A percentile compares a stretch with the other conserved stretches of the same genome.
phyloP scores from a whole-genome alignment of 2,329 filamentous ascomycete species.

The Incumbomyces lentus region DNA sequence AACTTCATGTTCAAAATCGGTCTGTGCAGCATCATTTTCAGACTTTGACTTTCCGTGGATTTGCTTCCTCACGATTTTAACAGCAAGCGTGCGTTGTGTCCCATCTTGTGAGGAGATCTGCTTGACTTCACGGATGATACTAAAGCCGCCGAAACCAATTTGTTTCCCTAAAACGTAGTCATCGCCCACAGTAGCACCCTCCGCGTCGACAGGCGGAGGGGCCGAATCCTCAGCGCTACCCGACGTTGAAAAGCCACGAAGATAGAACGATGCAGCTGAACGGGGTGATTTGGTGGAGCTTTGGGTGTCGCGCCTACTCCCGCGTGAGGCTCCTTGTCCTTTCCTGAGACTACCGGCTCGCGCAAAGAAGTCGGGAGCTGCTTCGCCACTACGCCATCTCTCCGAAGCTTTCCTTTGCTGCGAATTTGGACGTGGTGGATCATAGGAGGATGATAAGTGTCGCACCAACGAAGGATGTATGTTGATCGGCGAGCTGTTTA shows the following conservation, averaged over 20 bases:
- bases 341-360: constrained; percentile 19
- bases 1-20: constrained; percentile 59
- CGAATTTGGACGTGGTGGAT: constrained; percentile 12
- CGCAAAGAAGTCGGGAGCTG: constrained; percentile 24
- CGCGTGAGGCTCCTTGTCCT: constrained; percentile 11
- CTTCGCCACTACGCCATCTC: constrained; percentile 22
- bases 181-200: constrained; percentile 56
- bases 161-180: constrained; percentile 59
- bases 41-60: constrained; percentile 44
- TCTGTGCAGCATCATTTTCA: constrained; percentile 56
- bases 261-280: constrained; percentile 49
- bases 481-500: constrained; percentile 13
- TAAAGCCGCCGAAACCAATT: constrained; percentile 57
- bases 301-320: constrained; percentile 16
- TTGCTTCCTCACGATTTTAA: constrained; percentile 57
- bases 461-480: constrained; percentile 3
- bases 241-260: constrained; percentile 41
- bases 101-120: constrained; percentile 47
- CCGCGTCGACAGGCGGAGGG: constrained; percentile 49
- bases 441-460: constrained; percentile 17
- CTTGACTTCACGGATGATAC: constrained; percentile 55
- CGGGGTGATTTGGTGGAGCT: constrained; percentile 41
- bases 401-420: constrained; percentile 19
- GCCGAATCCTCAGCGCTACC: constrained; percentile 28
- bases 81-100: constrained; percentile 44